Evolutionary conservation across 2,329 filamentous ascomycete species (phyloP).

Genomic region (Ceratocystis alfenasii): DNA sequence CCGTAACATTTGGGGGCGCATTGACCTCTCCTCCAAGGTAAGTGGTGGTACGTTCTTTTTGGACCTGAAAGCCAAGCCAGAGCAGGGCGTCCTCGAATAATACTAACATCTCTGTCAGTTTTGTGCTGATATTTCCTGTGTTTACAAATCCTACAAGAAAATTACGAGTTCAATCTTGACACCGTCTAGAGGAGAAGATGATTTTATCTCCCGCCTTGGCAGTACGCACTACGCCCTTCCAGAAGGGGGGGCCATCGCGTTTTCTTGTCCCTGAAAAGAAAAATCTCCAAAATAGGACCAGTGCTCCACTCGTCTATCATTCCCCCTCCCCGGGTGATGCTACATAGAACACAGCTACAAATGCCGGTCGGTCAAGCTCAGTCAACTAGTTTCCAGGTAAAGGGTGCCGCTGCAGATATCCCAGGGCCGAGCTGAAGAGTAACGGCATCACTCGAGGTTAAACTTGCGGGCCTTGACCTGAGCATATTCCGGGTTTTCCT

Average conservation of each 20-base stretch:
- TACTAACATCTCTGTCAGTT: not conserved
- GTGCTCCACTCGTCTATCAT: not conserved
- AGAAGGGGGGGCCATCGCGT: not conserved
- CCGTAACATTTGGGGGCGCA: not conserved
- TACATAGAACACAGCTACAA: slow-evolving; percentile 3
- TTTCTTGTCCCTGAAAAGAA: not conserved
- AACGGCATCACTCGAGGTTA: too few species aligned
- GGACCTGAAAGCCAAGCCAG: not conserved
- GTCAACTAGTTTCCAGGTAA: not conserved
- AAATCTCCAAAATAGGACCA: not conserved
- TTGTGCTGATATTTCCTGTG: not conserved
- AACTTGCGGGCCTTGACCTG: too few species aligned
- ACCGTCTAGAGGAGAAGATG: not conserved
- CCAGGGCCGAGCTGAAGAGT: not conserved
- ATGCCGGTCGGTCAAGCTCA: not conserved
- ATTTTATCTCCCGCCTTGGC: not conserved
- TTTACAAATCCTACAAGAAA: not conserved
- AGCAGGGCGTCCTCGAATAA: slow-evolving; percentile 10
- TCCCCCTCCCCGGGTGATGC: not conserved
- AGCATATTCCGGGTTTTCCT: too few species aligned
- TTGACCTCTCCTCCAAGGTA: not conserved
- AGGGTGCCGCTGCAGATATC: not conserved
- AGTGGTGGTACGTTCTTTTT: not conserved
- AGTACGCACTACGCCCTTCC: not conserved
- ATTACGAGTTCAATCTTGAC: not conserved